Evolutionary conservation across 2,329 filamentous ascomycete genomes (phyloP), one percentile per base, ranked within the genome.

Genomic region (Colletotrichum graminicola): DNA sequence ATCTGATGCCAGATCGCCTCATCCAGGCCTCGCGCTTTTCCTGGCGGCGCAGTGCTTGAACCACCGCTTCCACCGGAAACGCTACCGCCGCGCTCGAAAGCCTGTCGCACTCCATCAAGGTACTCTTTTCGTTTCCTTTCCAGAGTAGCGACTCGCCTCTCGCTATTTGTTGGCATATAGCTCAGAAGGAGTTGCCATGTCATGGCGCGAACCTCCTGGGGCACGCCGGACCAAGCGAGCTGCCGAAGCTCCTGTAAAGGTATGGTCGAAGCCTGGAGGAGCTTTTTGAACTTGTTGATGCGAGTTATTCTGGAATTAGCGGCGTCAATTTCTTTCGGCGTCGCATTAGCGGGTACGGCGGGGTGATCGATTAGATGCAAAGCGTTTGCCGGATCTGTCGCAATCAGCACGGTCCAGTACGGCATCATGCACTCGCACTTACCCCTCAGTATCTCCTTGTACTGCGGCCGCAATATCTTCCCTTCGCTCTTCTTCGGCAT

Each of bases 1-100:
- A 99, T 98, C 79, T 99, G 96, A 83, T 99, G 96, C 96, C 96
- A 99, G 71, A 99, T 91, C n/a, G 94, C 93, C 84, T 99, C 96
- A 76, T 99, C 97, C 23, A 99, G 84, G 2, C 95, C 95, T 73
- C 89, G 83, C 10, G 84, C 80, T 74, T 87, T 86, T 18, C 87
- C 84, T n/a, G 75, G 67, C 8, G 74, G 73, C 5, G 75, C 75
- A 21, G 76, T 72, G 55, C 75, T 80, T 12, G 76, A 80, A 66
- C 93, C 89, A 16, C 34, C 26, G 18, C 61, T 36, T 7, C 34
- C 47, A 34, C 41, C 41, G 23, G 56, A 56, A 34, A 39, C 7
- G 43, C 49, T 63, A 21, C 69, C 60, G 2, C 91, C 90, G 73
- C 92, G 82, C 73, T 93, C 90, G 76, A 93, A 92, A 1, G 84